Conservation (phyloP, 2,329 filamentous ascomycete genomes). For the Colletotrichum tanaceti region DNA sequence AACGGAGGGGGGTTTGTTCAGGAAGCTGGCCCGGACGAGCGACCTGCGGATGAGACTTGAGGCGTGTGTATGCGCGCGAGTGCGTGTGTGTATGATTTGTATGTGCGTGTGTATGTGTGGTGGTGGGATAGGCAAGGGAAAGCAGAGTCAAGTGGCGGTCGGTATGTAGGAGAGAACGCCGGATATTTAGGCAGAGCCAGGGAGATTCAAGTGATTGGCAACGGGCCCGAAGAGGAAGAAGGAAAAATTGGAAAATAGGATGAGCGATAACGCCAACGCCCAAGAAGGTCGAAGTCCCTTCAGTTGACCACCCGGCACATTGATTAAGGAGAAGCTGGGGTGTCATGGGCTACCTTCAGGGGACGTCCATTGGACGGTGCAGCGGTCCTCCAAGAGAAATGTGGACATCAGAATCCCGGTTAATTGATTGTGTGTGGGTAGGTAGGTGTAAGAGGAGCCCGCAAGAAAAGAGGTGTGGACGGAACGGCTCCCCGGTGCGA, state of each 20-base stretch:
- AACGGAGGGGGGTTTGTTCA: background rate
- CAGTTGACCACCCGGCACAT: conserved; percentile 40
- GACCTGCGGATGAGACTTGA: conserved; percentile 15
- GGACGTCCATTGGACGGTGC: conserved; percentile 36
- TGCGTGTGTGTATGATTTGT: background rate
- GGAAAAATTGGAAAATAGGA: conserved; percentile 16
- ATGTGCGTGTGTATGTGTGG: background rate
- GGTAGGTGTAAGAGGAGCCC: conserved; percentile 25
- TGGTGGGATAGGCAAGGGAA: conserved; percentile 22
- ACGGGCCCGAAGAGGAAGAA: conserved; percentile 21
- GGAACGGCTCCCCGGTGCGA: conserved; percentile 34
- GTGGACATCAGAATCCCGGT: conserved; percentile 36
- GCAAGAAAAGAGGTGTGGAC: conserved; percentile 30
- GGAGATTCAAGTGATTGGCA: conserved; percentile 39
- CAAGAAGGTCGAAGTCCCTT: conserved; percentile 27
- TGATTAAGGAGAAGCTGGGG: conserved; percentile 43
- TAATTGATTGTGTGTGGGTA: conserved; percentile 37
- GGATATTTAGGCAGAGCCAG: conserved; percentile 40
- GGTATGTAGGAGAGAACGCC: conserved; percentile 32
- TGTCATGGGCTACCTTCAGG: conserved; percentile 39
- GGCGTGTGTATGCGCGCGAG: background rate
- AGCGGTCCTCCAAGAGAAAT: conserved; percentile 21
- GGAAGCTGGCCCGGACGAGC: conserved; percentile 12
- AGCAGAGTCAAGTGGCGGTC: conserved; percentile 29
- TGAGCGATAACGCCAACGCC: conserved; percentile 34